Conservation (phyloP, 345 rosid genomes). For the Ricinus communis region DNA sequence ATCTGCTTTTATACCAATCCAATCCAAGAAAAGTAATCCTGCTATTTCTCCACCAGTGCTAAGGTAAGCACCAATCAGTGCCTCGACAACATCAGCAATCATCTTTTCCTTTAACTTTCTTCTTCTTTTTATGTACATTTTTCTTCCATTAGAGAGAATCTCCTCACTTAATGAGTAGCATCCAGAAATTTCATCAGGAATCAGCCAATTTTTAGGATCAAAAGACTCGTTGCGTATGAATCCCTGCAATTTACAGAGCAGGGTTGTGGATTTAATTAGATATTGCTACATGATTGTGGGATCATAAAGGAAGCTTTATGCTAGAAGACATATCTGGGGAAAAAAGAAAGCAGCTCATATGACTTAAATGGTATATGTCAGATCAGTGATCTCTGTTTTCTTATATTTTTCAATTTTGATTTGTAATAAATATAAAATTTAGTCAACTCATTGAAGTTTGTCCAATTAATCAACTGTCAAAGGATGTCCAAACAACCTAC, state of each 20-base stretch:
- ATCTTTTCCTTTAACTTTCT: slow-evolving; percentile 55
- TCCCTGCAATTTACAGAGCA: slow-evolving; percentile 44
- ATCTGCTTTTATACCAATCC: slow-evolving; percentile 72
- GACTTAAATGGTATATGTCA: background rate
- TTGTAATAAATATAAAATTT: background rate
- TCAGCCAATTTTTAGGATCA: slow-evolving; percentile 69
- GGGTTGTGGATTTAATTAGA: background rate
- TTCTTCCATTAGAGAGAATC: slow-evolving; percentile 30
- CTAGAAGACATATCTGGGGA: too few species aligned
- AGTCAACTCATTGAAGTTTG: background rate
- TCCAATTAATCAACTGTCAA: background rate
- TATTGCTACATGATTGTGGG: background rate
- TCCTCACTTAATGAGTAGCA: slow-evolving; percentile 38
- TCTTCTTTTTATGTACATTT: slow-evolving; percentile 42
- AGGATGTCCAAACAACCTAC: background rate
- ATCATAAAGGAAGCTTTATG: too few species aligned
- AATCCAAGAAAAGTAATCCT: slow-evolving; percentile 53
- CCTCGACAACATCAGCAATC: slow-evolving; percentile 87
- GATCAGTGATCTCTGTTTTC: background rate
- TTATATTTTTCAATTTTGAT: background rate
- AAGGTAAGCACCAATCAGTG: slow-evolving; percentile 79
- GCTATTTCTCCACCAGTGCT: slow-evolving; percentile 71
- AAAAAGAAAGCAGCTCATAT: background rate
- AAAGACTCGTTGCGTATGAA: slow-evolving; percentile 71
- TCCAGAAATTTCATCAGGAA: slow-evolving; percentile 59